Conservation (phyloP, 1,284 basidiomycete genomes). For the Sphaerobolus stellatus region DNA sequence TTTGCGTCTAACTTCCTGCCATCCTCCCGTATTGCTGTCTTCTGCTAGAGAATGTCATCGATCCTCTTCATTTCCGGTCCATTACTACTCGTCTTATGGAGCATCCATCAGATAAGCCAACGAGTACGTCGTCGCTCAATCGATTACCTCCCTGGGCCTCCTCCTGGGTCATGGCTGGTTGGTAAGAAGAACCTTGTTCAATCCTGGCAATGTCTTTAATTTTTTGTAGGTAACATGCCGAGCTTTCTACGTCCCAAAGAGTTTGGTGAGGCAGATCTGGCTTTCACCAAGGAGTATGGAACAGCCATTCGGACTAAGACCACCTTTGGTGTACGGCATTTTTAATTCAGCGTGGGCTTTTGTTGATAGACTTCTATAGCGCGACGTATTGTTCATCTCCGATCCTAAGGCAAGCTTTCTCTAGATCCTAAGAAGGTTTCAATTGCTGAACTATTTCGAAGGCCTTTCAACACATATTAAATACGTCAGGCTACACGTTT, state of each 20-base stretch:
- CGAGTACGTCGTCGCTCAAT: neutral
- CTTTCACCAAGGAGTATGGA: slow-evolving; percentile 1
- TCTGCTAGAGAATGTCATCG: too few relatives aligned
- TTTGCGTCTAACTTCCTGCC: too few relatives aligned
- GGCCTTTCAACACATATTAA: slow-evolving; percentile 34
- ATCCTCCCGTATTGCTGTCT: too few relatives aligned
- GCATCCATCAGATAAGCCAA: too few relatives aligned
- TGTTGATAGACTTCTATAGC: neutral
- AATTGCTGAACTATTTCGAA: neutral
- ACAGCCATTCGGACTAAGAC: slow-evolving; percentile 1
- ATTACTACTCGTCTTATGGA: too few relatives aligned
- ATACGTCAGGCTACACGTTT: slow-evolving; percentile 40
- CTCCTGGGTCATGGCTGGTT: neutral
- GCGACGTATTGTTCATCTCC: neutral
- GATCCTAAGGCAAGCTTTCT: slow-evolving; percentile 4
- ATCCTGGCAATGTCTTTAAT: neutral
- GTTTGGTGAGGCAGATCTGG: neutral
- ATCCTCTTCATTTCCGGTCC: too few relatives aligned
- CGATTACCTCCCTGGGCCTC: neutral
- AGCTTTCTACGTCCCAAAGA: slow-evolving; percentile 11
- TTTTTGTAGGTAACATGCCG: slow-evolving; percentile 25
- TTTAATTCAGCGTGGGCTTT: neutral
- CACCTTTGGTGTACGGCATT: slow-evolving; percentile 1
- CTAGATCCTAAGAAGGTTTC: neutral
- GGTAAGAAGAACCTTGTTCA: neutral